Evolutionary conservation across 768 basidiomycete genomes (phyloP), one percentile per base, ranked within the genome.

Genomic region (Suillus luteus): DNA sequence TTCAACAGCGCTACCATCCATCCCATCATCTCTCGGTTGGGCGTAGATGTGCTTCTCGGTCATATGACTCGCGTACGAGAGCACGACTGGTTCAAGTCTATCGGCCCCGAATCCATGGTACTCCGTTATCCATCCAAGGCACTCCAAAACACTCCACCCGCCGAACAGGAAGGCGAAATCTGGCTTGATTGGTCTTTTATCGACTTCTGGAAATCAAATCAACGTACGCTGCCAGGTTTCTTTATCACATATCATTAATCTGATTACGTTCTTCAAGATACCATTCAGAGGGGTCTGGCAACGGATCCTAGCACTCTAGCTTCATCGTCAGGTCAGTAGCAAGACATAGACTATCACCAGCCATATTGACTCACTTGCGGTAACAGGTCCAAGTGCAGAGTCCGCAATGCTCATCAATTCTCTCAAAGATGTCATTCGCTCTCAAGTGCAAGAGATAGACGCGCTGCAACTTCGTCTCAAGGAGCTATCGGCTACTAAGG

Each of bases 151-250:
- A 61, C 38, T n/a, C 55, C 38, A 5, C 69, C 78, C 35, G 65
- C 65, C 22, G 78, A 80, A 59, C 86, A 86, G 65, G 90, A 92
- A 70, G 92, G 87, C 33, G 94, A 95, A 76, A 83, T 97, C 44
- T 99, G 97, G 97, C 92, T 99, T 72, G 96, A 99, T 75, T 99
- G 96, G 94, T 85, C 90, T 0, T 99, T 99, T 76, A 87, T 97
- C 7, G 97, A 99, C 76, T 99, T 98, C 75, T 96, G 94, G 91
- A 99, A 99, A 79, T 95, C 93, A 54, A 96, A 96, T 72, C 97
- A 95, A 72, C 93, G 96, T 96, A 69, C 17, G 62, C 55, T 51
- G 5, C 17, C 40, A n/a, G 37, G 19, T 51, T 27, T 55, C 46
- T 35, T 37, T 17, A 46, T 63, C 17, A 37, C 12, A 54, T 12